These are phyloP conservation scores for Diplosphaera chodatii DNA, from an alignment of 139 green algal species.

Conservation along the genomic window DNA sequence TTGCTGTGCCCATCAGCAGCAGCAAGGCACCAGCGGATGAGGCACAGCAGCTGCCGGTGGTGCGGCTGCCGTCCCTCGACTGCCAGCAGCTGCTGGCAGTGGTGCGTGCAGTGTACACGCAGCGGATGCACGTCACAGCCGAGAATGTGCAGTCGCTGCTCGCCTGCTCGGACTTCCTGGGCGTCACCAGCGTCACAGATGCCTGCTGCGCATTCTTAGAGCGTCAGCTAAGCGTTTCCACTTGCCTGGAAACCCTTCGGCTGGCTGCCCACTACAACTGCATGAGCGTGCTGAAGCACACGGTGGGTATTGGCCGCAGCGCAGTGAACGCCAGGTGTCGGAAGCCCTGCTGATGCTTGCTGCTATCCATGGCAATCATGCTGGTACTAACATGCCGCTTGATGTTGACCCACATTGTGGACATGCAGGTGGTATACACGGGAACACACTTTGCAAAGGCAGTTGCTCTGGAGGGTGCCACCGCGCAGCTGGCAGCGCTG, in stretches of 20 bases:
- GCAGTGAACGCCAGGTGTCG: no score
- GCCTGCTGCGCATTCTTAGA: slow-evolving; percentile 4
- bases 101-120: background rate
- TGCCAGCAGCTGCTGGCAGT: background rate
- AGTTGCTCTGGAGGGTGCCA: background rate
- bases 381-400: no score
- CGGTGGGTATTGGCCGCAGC: background rate
- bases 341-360: no score
- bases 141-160: slow-evolving; percentile 9
- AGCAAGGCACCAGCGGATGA: background rate
- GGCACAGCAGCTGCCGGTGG: background rate
- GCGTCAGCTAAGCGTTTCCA: background rate
- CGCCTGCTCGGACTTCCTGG: background rate
- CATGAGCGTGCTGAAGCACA: background rate
- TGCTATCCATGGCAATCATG: no score
- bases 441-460: background rate
- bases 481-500: background rate
- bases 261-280: background rate
- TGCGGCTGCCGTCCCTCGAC: background rate
- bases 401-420: no score
- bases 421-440: background rate
- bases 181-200: background rate
- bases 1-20: no score
- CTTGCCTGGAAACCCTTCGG: background rate
- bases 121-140: slow-evolving; percentile 2